Evolutionary conservation across 2,329 filamentous ascomycete species (phyloP).

Genomic region (Boeremia lycopersici): DNA sequence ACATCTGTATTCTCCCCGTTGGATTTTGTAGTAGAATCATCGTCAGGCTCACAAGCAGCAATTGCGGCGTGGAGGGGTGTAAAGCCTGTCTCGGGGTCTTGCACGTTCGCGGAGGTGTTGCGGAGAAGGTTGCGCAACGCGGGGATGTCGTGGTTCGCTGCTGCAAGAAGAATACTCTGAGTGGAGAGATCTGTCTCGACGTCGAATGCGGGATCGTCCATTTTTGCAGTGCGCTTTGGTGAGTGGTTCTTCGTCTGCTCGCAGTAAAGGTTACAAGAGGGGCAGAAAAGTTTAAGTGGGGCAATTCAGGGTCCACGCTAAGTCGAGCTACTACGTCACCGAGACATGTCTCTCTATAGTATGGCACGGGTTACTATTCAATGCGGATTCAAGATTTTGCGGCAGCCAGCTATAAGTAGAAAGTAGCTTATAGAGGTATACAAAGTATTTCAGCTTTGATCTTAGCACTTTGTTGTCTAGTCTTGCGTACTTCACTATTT

Average conservation of each 20-base stretch:
- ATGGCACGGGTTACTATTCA: no score
- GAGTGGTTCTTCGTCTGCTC: background rate
- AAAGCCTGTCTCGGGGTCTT: slow-evolving; percentile 83
- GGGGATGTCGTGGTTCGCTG: slow-evolving; percentile 69
- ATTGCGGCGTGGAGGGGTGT: slow-evolving; percentile 91
- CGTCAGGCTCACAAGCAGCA: slow-evolving; percentile 60
- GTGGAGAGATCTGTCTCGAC: slow-evolving; percentile 52
- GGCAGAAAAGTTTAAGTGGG: slow-evolving; percentile 13
- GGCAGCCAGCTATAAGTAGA: no score
- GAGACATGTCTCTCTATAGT: background rate
- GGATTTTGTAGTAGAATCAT: slow-evolving; percentile 35
- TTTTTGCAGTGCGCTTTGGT: slow-evolving; percentile 9
- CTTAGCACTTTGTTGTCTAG: no score
- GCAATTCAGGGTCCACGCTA: slow-evolving; percentile 12
- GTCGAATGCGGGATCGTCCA: slow-evolving; percentile 44
- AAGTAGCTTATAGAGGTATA: no score
- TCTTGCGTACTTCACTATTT: no score
- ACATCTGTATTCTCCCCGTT: slow-evolving; percentile 30
- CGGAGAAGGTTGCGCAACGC: slow-evolving; percentile 73
- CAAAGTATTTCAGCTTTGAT: no score
- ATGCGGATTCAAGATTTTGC: no score
- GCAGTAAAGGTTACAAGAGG: background rate
- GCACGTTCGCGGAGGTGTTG: slow-evolving; percentile 70
- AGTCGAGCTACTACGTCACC: background rate
- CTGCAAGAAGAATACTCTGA: slow-evolving; percentile 69